phyloP scores from a whole-genome alignment of 306 rosid genomes.

The Medicago arabica region DNA sequence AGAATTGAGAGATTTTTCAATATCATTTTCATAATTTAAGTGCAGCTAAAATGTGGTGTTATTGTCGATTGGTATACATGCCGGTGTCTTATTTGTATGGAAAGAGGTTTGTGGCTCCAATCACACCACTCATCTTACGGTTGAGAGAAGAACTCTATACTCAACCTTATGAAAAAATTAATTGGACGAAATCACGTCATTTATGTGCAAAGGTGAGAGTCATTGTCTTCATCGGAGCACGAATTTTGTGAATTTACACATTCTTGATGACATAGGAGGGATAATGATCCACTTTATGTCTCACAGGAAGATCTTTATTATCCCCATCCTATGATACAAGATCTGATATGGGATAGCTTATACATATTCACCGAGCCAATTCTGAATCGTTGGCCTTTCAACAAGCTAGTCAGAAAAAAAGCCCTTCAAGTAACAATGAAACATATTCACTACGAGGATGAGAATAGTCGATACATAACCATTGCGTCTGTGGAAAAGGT shows the following conservation, averaged over 20 bases:
- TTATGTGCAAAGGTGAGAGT: constrained; percentile 59
- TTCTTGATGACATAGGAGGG: neutral
- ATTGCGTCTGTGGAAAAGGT: no score
- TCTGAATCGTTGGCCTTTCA: no score
- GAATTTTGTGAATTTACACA: neutral
- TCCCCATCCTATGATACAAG: no score
- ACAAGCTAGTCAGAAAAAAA: no score
- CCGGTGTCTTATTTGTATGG: constrained; percentile 92
- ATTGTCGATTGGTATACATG: constrained; percentile 77
- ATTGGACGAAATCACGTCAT: constrained; percentile 73
- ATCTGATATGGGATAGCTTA: no score
- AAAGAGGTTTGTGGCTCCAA: constrained; percentile 72
- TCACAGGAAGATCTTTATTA: no score
- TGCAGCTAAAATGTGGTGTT: constrained; percentile 89
- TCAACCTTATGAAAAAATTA: constrained; percentile 59
- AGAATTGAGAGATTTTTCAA: neutral
- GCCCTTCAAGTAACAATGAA: no score
- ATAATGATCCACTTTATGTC: neutral
- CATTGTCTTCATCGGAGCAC: neutral
- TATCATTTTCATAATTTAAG: constrained; percentile 1
- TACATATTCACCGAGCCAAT: no score
- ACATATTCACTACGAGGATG: no score
- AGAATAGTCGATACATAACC: no score
- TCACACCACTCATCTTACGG: constrained; percentile 70
- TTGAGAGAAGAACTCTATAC: constrained; percentile 62